Percentiles rank a stretch among this genome's conserved stretches.
These are phyloP conservation scores for Suillus tomentosus DNA, from an alignment of 768 basidiomycete species.

Conservation along the genomic window DNA sequence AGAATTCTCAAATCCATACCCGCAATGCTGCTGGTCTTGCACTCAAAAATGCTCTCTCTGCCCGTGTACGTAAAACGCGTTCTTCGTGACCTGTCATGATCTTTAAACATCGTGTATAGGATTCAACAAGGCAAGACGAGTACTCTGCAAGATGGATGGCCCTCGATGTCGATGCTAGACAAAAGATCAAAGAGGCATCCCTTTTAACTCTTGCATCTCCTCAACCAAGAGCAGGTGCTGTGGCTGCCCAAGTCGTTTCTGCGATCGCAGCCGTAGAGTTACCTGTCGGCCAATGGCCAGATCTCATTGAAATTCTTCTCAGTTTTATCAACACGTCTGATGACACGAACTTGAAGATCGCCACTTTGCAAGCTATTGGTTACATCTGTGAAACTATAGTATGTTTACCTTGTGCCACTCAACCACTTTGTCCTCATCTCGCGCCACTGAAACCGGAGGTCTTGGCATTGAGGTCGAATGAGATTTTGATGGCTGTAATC, in stretches of 20 bases:
- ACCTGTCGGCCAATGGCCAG: constrained; percentile 83
- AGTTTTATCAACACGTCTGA: constrained; percentile 78
- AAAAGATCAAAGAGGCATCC: constrained; percentile 86
- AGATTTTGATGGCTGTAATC: constrained; percentile 97
- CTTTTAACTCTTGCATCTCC: constrained; percentile 81
- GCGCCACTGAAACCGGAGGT: constrained; percentile 84
- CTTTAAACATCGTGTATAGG: constrained; percentile 49
- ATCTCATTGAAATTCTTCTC: constrained; percentile 85
- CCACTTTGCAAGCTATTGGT: constrained; percentile 93
- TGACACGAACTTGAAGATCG: constrained; percentile 76
- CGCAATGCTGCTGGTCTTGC: constrained; percentile 95
- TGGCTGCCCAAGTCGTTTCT: constrained; percentile 91
- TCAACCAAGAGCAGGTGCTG: constrained; percentile 71
- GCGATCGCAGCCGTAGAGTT: constrained; percentile 95
- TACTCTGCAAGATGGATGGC: constrained; percentile 81
- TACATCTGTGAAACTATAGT: constrained; percentile 98
- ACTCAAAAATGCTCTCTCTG: constrained; percentile 91
- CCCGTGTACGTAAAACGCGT: constrained; percentile 66
- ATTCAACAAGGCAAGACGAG: constrained; percentile 70
- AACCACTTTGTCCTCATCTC: constrained; percentile 14
- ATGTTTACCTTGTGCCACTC: constrained; percentile 38
- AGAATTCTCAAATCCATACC: constrained; percentile 66
- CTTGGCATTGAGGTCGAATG: constrained; percentile 85
- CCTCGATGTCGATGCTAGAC: constrained; percentile 63
- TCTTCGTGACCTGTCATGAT: constrained; percentile 16